Base-by-base conservation (phyloP, 306 rosid genomes). In the peach (Prunus persica) region DNA sequence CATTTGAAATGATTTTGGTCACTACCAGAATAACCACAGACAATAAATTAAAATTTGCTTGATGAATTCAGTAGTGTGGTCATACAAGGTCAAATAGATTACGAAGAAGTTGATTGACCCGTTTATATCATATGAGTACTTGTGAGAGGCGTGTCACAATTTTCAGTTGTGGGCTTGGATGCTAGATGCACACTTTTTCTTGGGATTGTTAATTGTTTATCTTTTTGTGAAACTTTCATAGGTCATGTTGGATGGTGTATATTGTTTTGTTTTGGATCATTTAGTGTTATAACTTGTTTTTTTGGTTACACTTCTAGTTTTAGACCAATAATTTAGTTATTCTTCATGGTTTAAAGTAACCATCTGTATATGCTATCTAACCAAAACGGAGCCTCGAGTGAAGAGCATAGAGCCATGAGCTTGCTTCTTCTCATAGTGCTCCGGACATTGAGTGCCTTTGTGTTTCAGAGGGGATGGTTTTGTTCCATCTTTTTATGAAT, bases 371-470 rank as follows among this genome's bases (percentile, higher is more conserved):
- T 30, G 27, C 46, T 18, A 25, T 64, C 54, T 38, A 7, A 55
- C 27, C 76, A 25, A 47, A 56, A 56, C 78, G 93, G 87, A 87
- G 90, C 84, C 49, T 87, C 88, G 73, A 83, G 87, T 85, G 96
- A 80, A 85, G 95, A 82, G 79, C 80, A 66, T 54, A 65, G 76
- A 78, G 69, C 81, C 78, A 72, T 76, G 34, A 73, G 78, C 84
- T 79, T 81, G 88, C 86, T 67, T 85, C 90, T 88, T 88, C 87
- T 84, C 93, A 78, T 79, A 74, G n/a, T 62, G 89, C 89, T 82
- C 89, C 89, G 47, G 58, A 79, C 67, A 83, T 60, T 78, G 64
- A 77, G 20, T 79, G 87, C 85, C 87, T 80, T 58, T 25, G 55
- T 7, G 52, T 82, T 67, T 81, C 51, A 71, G 55, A 75, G 51